phyloP scores from a whole-genome alignment of 202 grass and related monocot genomes.

The Dendrocalamus latiflorus region DNA sequence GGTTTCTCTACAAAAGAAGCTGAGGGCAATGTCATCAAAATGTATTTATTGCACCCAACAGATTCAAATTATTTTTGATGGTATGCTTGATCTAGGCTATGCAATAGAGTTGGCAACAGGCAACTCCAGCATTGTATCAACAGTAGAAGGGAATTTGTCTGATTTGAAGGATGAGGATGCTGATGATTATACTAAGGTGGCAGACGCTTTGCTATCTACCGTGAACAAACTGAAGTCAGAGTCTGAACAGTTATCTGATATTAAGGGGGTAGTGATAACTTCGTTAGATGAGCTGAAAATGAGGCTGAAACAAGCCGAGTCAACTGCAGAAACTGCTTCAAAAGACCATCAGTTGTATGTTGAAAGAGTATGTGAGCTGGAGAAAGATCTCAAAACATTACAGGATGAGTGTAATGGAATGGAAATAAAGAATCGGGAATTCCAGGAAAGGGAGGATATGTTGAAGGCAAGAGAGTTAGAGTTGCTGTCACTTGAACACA shows the following conservation, averaged over 20 bases:
- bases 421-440: constrained; percentile 57
- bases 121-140: constrained; percentile 31
- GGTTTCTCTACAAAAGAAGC: constrained; percentile 47
- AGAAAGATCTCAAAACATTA: constrained; percentile 63
- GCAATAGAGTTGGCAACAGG: constrained; percentile 42
- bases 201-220: constrained; percentile 43
- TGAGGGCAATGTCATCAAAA: constrained; percentile 53
- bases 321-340: constrained; percentile 55
- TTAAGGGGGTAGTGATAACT: constrained; percentile 38
- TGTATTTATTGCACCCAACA: constrained; percentile 53
- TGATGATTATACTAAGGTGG: constrained; percentile 36
- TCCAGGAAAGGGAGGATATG: constrained; percentile 49
- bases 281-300: constrained; percentile 46
- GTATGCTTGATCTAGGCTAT: constrained; percentile 37
- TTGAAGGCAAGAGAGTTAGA: constrained; percentile 64
- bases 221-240: constrained; percentile 38
- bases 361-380: constrained; percentile 59
- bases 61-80: constrained; percentile 41
- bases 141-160: constrained; percentile 29
- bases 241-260: constrained; percentile 26
- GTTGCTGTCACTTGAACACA: constrained; percentile 42
- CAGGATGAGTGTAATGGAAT: constrained; percentile 52
- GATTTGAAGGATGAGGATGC: constrained; percentile 37
- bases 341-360: constrained; percentile 45
- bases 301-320: constrained; percentile 61